Base-by-base conservation (phyloP, 2,329 filamentous ascomycete species). In the Claviceps sp. region DNA sequence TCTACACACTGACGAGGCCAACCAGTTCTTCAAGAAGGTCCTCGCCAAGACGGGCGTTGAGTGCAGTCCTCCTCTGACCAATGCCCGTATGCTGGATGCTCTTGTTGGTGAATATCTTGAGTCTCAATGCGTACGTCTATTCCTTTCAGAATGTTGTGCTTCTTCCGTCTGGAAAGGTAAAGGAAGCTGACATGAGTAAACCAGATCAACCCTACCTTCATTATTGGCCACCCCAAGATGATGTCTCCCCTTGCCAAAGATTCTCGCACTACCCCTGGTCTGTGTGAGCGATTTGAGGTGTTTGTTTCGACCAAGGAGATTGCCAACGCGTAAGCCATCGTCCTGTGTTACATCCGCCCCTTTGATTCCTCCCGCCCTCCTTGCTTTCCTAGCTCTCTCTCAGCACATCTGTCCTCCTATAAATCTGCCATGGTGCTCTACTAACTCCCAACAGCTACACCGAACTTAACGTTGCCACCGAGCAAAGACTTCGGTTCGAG, bases 201-300 rank as follows among this genome's bases (percentile, higher is more conserved):
- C 7, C 22, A 65, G 63, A 62, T 95, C 67, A 95, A 91, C 77
- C 91, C 93, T 2, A 95, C 68, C 26, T 72, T 72, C 60, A 72
- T 72, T 59, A 66, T 54, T 87, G 59, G 54, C n/a, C 88, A 95
- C 69, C 82, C 72, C 53, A 70, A 71, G 65, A 72, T 73, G 68
- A 72, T 97, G 91, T 93, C 87, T 16, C 93, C 93, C 8, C 77
- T 98, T 18, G 93, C 93, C 75, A 98, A 98, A 78, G 90, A 90
- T 69, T 88, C 96, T 71, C 87, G 93, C 58, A 72, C 76, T 47
- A 80, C 81, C 56, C 78, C 84, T 50, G 93, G 91, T 62, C 79
- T 98, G 37, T 96, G 89, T 67, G 93, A 98, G 75, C 87, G 93
- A 52, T 97, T 97, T 69, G 93, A 98, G 72, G 90, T 88, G 11